Evolutionary conservation across 495 filamentous ascomycete species (phyloP).

Genomic region (Xylona heveae): DNA sequence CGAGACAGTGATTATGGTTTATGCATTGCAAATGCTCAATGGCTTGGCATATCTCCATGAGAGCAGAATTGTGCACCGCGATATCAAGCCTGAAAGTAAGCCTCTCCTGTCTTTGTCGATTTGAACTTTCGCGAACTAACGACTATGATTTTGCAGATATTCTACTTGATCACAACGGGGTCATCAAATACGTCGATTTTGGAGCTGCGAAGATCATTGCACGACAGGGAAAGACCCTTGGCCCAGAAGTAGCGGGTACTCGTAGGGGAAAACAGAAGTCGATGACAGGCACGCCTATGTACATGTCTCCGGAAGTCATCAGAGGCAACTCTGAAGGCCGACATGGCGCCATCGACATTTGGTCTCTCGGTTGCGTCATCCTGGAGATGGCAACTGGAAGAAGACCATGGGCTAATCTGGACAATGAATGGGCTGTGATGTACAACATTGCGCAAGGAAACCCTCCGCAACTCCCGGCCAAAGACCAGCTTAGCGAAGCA

Average conservation of each 20-base stretch:
- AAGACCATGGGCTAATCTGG: conserved; percentile 87
- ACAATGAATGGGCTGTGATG: conserved; percentile 99
- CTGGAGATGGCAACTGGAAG: conserved; percentile 94
- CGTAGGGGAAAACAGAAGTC: conserved; percentile 39
- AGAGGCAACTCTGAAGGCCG: conserved; percentile 59
- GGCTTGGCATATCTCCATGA: conserved; percentile 90
- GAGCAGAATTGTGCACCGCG: conserved; percentile 73
- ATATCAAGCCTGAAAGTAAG: conserved; percentile 96
- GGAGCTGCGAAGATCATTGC: conserved; percentile 95
- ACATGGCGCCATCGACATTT: conserved; percentile 80
- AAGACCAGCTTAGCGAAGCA: conserved; percentile 61
- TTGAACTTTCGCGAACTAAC: conserved; percentile 5
- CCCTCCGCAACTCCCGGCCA: conserved; percentile 56
- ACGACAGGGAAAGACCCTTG: conserved; percentile 72
- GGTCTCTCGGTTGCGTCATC: conserved; percentile 93
- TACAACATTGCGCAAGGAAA: conserved; percentile 98
- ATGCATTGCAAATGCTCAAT: conserved; percentile 86
- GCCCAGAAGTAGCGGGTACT: conserved; percentile 28
- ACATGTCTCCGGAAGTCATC: conserved; percentile 99
- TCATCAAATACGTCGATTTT: conserved; percentile 99
- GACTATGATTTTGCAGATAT: conserved; percentile 36
- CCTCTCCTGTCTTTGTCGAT: conserved; percentile 6
- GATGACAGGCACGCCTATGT: conserved; percentile 98
- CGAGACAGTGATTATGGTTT: conserved; percentile 95
- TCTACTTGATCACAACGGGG: conserved; percentile 87